A percentile compares a stretch with the other conserved stretches of the same genome.
These are phyloP conservation scores for Fusarium subtropicale DNA, from an alignment of 2,329 filamentous ascomycete species.

Conservation along the genomic window DNA sequence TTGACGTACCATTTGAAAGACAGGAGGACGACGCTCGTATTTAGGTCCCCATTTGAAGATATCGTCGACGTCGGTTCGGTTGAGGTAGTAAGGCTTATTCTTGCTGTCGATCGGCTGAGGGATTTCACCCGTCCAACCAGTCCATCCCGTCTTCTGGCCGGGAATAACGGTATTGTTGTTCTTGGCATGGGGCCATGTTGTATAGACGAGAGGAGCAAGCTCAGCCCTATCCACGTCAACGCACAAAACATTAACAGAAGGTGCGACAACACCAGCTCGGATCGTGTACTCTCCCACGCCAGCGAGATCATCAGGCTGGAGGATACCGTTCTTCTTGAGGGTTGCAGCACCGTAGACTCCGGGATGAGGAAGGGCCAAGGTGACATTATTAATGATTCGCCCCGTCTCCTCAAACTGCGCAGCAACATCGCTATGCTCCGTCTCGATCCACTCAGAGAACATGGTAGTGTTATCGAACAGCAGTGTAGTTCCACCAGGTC, in stretches of 20 bases:
- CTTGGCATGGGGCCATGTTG: constrained; percentile 64
- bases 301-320: constrained; percentile 73
- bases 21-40: constrained; percentile 63
- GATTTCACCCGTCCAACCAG: constrained; percentile 55
- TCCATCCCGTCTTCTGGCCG: constrained; percentile 50
- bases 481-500: constrained; percentile 71
- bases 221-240: constrained; percentile 71
- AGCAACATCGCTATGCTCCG: constrained; percentile 63
- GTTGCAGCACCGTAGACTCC: constrained; percentile 73
- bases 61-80: constrained; percentile 72
- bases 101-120: constrained; percentile 47
- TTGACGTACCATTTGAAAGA: constrained; percentile 60
- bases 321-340: constrained; percentile 70
- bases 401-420: constrained; percentile 60
- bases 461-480: constrained; percentile 80
- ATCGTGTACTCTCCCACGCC: constrained; percentile 77
- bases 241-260: constrained; percentile 78
- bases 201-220: constrained; percentile 73
- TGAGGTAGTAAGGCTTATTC: constrained; percentile 56
- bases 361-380: constrained; percentile 80
- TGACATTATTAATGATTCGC: constrained; percentile 79
- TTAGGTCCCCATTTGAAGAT: constrained; percentile 74
- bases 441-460: constrained; percentile 75
- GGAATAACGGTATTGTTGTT: constrained; percentile 51
- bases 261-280: constrained; percentile 75